These are phyloP conservation scores for Pestalotiopsis fici DNA, from an alignment of 2,329 filamentous ascomycete genomes.

Conservation along the genomic window DNA sequence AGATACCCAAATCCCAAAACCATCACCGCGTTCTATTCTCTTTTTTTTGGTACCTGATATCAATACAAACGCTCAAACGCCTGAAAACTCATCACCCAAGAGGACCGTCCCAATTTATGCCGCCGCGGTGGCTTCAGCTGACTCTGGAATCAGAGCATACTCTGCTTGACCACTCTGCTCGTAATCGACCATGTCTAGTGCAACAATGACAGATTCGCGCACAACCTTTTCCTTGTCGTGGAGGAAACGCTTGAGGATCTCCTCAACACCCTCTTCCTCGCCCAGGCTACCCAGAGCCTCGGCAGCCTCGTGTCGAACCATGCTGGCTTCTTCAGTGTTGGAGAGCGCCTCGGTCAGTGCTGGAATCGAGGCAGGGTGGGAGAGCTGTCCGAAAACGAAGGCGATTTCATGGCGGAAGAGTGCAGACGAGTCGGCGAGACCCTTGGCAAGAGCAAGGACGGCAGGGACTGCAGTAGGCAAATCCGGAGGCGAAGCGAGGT, in stretches of 20 bases:
- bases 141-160: slow-evolving; percentile 85
- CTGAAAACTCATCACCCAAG: not conserved
- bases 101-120: slow-evolving; percentile 17
- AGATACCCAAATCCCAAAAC: slow-evolving; percentile 1
- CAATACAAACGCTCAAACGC: slow-evolving; percentile 6
- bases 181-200: slow-evolving; percentile 96
- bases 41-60: slow-evolving; percentile 16
- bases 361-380: slow-evolving; percentile 94
- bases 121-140: slow-evolving; percentile 40
- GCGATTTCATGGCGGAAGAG: slow-evolving; percentile 97
- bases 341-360: slow-evolving; percentile 78
- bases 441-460: slow-evolving; percentile 80
- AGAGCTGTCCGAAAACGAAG: slow-evolving; percentile 96
- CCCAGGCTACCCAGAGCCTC: slow-evolving; percentile 94
- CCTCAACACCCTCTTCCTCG: slow-evolving; percentile 90
- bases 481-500: slow-evolving; percentile 90
- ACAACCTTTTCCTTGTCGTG: slow-evolving; percentile 92
- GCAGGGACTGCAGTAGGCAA: slow-evolving; percentile 88
- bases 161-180: slow-evolving; percentile 87
- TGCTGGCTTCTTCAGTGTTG: slow-evolving; percentile 80
- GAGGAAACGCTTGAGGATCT: slow-evolving; percentile 78
- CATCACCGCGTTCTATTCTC: slow-evolving; percentile 1
- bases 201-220: slow-evolving; percentile 90
- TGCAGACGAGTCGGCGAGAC: slow-evolving; percentile 82
- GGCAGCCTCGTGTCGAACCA: slow-evolving; percentile 97